Percentiles rank a stretch among this genome's conserved stretches.
phyloP scores from a whole-genome alignment of 179 eudicot genomes.

The Spinacia oleracea region DNA sequence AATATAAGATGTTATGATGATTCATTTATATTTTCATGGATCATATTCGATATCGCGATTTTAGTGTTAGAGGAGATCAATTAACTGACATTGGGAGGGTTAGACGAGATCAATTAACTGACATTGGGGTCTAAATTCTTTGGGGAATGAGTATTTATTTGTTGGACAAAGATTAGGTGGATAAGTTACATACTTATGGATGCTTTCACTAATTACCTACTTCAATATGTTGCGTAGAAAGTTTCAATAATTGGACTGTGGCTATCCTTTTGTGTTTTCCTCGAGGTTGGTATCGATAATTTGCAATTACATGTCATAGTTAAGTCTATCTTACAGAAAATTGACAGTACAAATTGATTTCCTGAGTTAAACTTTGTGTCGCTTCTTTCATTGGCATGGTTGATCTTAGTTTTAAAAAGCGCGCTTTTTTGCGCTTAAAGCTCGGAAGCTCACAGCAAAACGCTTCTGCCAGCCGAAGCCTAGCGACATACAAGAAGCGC shows the following conservation, averaged over 20 bases:
- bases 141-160: not conserved
- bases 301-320: not conserved
- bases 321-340: not conserved
- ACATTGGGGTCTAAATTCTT: not conserved
- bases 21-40: not conserved
- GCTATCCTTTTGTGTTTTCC: not conserved
- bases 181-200: not conserved
- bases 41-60: not conserved
- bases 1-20: not conserved
- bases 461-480: too few relatives aligned
- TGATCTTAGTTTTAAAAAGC: too few relatives aligned
- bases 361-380: not conserved
- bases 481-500: too few relatives aligned
- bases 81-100: not conserved
- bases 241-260: not conserved
- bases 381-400: not conserved
- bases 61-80: not conserved
- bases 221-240: not conserved
- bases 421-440: too few relatives aligned
- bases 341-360: not conserved
- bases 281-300: not conserved
- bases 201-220: not conserved
- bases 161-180: not conserved
- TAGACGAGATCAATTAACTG: not conserved
- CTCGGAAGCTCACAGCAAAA: too few relatives aligned